phyloP scores from a whole-genome alignment of 139 green algal genomes.

The Marvania coccoides region DNA sequence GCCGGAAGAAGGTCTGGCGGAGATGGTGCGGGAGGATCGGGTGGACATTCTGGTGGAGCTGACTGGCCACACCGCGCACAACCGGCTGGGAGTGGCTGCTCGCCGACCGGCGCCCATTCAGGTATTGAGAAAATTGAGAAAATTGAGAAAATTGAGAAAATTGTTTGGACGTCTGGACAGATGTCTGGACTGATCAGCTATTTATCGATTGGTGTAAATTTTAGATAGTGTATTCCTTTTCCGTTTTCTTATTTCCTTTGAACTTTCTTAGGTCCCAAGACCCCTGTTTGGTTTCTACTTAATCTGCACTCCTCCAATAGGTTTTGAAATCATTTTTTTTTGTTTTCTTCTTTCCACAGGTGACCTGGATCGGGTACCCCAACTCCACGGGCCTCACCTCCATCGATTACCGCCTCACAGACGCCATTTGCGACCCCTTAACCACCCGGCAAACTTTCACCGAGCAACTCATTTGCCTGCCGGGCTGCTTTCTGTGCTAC shows the following conservation, averaged over 20 bases:
- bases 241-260: too few species aligned
- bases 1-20: conserved; percentile 54
- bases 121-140: too few species aligned
- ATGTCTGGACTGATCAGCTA: too few species aligned
- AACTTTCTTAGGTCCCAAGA: too few species aligned
- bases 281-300: too few species aligned
- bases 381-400: conserved; percentile 85
- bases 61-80: conserved; percentile 94
- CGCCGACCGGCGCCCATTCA: conserved; percentile 78
- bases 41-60: conserved; percentile 97
- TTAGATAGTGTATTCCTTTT: too few species aligned
- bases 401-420: conserved; percentile 90
- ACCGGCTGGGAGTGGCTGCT: conserved; percentile 82
- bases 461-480: conserved; percentile 85
- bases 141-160: too few species aligned
- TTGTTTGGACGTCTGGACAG: too few species aligned
- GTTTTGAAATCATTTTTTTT: too few species aligned
- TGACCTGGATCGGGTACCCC: conserved; percentile 98
- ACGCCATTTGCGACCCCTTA: conserved; percentile 65
- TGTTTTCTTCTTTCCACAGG: conserved; percentile 24
- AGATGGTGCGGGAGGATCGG: conserved; percentile 39
- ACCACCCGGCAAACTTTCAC: conserved; percentile 56
- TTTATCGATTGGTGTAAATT: too few species aligned
- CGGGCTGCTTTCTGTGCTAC: conserved; percentile 96
- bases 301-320: too few species aligned